Evolutionary conservation across 257 asterid species (phyloP).

Genomic region (Primulina eburnea): DNA sequence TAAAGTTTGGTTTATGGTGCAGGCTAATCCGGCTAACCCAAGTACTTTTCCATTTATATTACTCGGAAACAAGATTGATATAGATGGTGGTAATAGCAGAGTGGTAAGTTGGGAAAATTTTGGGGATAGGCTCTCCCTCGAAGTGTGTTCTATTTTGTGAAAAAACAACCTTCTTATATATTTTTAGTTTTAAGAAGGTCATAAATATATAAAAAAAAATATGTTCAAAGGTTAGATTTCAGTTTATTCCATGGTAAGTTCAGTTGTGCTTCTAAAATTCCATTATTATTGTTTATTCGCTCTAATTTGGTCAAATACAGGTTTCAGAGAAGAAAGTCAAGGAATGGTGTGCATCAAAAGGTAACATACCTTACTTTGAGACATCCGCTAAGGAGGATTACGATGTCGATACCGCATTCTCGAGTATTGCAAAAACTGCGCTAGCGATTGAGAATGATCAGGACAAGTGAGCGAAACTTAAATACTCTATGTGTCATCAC

Average conservation of each 20-base stretch:
- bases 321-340: slow-evolving; percentile 92
- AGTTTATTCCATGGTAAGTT: slow-evolving; percentile 17
- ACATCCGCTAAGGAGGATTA: slow-evolving; percentile 98
- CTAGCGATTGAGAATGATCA: slow-evolving; percentile 89
- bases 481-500: slow-evolving; percentile 3
- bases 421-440: slow-evolving; percentile 89
- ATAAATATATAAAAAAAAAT: too few relatives aligned
- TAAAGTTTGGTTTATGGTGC: slow-evolving; percentile 35
- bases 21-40: slow-evolving; percentile 93
- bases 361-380: slow-evolving; percentile 93
- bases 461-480: slow-evolving; percentile 69
- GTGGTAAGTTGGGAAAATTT: slow-evolving; percentile 44
- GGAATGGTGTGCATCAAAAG: slow-evolving; percentile 98
- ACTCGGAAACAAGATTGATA: slow-evolving; percentile 94
- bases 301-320: slow-evolving; percentile 39
- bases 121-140: too few relatives aligned
- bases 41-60: slow-evolving; percentile 90
- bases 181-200: too few relatives aligned
- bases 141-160: too few relatives aligned
- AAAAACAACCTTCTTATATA: too few relatives aligned
- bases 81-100: slow-evolving; percentile 98
- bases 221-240: too few relatives aligned
- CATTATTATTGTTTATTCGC: slow-evolving; percentile 1
- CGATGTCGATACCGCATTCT: slow-evolving; percentile 92
- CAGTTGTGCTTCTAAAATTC: slow-evolving; percentile 7